Percentiles rank a stretch among this genome's conserved stretches.
phyloP scores from a whole-genome alignment of 148 eudicot genomes.

The Amaranthus cruentus region DNA sequence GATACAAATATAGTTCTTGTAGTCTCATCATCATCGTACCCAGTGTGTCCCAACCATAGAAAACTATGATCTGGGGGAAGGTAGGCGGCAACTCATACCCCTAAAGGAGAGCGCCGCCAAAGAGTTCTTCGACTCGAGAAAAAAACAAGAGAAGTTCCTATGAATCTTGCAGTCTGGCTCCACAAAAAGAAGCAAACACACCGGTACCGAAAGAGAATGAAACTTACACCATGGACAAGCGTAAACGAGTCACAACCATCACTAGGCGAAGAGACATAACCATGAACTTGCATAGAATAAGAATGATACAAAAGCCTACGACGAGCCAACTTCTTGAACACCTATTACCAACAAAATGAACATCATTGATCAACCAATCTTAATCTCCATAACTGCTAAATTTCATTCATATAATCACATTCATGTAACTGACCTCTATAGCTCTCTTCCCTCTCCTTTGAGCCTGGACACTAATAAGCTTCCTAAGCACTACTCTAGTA shows the following conservation, averaged over 20 bases:
- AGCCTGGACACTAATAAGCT: constrained; percentile 75
- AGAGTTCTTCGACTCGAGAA: not conserved
- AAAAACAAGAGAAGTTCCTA: not conserved
- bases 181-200: not conserved
- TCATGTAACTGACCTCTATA: constrained; percentile 60
- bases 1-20: not conserved
- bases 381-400: not conserved
- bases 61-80: too few species aligned
- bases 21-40: too few species aligned
- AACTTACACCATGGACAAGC: constrained; percentile 91
- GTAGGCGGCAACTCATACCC: too few species aligned
- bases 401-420: not conserved
- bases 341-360: constrained; percentile 39
- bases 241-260: constrained; percentile 58
- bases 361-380: not conserved
- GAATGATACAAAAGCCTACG: constrained; percentile 81
- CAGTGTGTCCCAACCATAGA: too few species aligned
- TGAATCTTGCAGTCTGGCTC: not conserved
- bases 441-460: constrained; percentile 96
- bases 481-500: constrained; percentile 77
- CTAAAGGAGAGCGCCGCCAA: too few species aligned
- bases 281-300: constrained; percentile 98
- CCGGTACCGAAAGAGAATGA: constrained; percentile 11
- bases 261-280: constrained; percentile 61
- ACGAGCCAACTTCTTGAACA: constrained; percentile 75